These are phyloP conservation scores for Coemansia sp. DNA, from an alignment of 192 early-diverging fungal species.

Conservation along the genomic window DNA sequence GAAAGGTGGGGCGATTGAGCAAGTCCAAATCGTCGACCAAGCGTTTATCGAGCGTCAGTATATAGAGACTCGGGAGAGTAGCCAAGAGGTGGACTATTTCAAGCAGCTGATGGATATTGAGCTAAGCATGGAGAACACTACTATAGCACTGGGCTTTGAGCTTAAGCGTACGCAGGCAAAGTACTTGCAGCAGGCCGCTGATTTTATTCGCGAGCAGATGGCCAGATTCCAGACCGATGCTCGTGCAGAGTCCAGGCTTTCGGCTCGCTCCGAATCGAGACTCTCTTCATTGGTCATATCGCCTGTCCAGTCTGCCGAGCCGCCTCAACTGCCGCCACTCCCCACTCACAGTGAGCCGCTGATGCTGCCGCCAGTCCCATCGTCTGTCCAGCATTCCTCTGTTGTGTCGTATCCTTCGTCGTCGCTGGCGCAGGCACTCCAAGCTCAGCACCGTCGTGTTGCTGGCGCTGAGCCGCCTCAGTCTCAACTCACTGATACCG, in stretches of 20 bases:
- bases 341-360: not conserved
- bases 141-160: slow-evolving; percentile 54
- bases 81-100: slow-evolving; percentile 51
- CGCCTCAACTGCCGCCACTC: not conserved
- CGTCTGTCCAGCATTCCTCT: slow-evolving; percentile 11
- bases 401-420: slow-evolving; percentile 11
- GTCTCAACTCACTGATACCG: not conserved
- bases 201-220: slow-evolving; percentile 57
- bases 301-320: not conserved
- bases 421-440: slow-evolving; percentile 2
- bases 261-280: slow-evolving; percentile 1
- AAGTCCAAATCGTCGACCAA: slow-evolving; percentile 38
- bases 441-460: slow-evolving; percentile 24
- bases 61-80: slow-evolving; percentile 54
- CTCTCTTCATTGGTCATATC: not conserved
- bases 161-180: slow-evolving; percentile 56
- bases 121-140: slow-evolving; percentile 57
- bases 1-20: slow-evolving; percentile 6
- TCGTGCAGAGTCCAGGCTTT: slow-evolving; percentile 24
- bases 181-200: slow-evolving; percentile 52
- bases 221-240: slow-evolving; percentile 25
- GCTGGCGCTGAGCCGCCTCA: slow-evolving; percentile 11
- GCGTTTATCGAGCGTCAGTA: slow-evolving; percentile 56
- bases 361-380: slow-evolving; percentile 11
- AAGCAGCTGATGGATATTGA: slow-evolving; percentile 54